Conservation (phyloP, 176 grass and related monocot species). For the Zoysia pacifica region DNA sequence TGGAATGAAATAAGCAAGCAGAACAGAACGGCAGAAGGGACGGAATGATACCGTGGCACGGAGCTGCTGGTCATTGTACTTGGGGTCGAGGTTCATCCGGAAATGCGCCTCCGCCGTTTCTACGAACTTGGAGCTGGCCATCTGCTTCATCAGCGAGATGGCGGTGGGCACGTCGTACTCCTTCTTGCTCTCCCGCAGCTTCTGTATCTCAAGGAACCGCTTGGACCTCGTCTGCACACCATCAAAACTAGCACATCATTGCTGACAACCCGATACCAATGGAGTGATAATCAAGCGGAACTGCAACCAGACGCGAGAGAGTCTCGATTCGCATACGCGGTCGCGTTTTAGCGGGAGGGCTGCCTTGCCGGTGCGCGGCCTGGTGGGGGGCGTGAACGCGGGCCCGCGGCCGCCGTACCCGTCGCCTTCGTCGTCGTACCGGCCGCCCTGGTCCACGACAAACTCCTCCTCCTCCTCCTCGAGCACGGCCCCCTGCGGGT, state of each 20-base stretch:
- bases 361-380: slow-evolving; percentile 88
- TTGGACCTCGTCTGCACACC: slow-evolving; percentile 77
- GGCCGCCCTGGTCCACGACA: not conserved
- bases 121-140: slow-evolving; percentile 60
- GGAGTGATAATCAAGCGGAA: too few relatives aligned
- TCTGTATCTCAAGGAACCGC: slow-evolving; percentile 96
- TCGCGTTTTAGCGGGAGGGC: slow-evolving; percentile 87
- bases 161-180: slow-evolving; percentile 78
- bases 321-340: slow-evolving; percentile 49
- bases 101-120: slow-evolving; percentile 93
- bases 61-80: slow-evolving; percentile 99
- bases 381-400: slow-evolving; percentile 55
- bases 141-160: slow-evolving; percentile 74
- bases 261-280: not conserved
- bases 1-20: not conserved
- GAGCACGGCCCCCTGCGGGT: slow-evolving; percentile 47
- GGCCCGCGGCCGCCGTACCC: slow-evolving; percentile 47
- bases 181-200: slow-evolving; percentile 92
- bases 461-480: slow-evolving; percentile 33
- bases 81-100: slow-evolving; percentile 93
- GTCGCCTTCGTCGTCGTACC: slow-evolving; percentile 40
- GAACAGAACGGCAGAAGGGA: not conserved
- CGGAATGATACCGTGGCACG: slow-evolving; percentile 67
- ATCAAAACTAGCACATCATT: slow-evolving; percentile 2
- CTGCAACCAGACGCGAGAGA: not conserved